Base-by-base conservation (phyloP, 1,284 basidiomycete genomes). In the Malassezia yamatoensis region DNA sequence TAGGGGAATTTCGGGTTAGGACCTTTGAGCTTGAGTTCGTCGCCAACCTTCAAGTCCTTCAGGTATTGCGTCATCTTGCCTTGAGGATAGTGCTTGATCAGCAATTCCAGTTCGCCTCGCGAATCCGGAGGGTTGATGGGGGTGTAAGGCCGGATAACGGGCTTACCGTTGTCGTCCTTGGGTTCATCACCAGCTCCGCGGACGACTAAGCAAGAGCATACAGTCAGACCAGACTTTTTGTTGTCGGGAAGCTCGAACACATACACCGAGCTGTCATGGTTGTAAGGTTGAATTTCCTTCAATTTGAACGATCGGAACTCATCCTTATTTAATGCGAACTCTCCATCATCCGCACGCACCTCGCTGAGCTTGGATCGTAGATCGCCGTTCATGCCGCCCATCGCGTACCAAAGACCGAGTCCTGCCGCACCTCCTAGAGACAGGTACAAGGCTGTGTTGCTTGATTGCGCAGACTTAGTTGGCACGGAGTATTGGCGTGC, bases 221-320 rank as follows among this genome's bases (percentile, higher is more conserved):
- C 81, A 13, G 86, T 85, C 32, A 90, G 79, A 32, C 87, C 81
- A 7, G 88, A 85, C 3, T 85, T 84, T 61, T 87, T 82, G 59
- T 84, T 82, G 49, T 88, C 83, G 37, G 88, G 88, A 37, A 96
- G 81, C 68, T 85, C 85, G 72, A 98, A 94, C 3, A 54, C 59
- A 48, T 49, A 64, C 80, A 81, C 81, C 35, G 86, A 79, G 5
- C 87, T 84, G 78, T 93, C 90, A 80, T 93, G 86, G 81, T 93
- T 98, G 81, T 96, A 96, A 2, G 84, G 83, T 65, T 84, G 81
- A 65, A 96, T 79, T 72, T 84, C 82, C 77, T 86, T 86, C 67
- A 96, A 81, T 71, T 83, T 85, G 76, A 96, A 84, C 72, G 87
- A 82, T 50, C 83, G 76, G 69, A 85, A 90, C 62, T 83, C 82